Conservation (phyloP, 805 yeast genomes). For the Cyberlindnera subsufficiens region DNA sequence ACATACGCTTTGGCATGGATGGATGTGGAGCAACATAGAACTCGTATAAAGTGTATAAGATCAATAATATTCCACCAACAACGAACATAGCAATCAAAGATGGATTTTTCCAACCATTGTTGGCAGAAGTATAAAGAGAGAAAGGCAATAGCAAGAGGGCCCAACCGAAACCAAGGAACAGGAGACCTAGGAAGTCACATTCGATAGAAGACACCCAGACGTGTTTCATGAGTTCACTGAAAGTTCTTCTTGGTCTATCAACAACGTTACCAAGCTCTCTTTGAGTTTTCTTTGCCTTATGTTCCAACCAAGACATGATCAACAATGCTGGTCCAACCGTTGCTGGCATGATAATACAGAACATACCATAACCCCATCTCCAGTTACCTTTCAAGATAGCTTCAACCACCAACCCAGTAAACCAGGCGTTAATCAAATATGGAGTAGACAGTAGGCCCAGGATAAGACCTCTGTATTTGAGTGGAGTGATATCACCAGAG, state of each 20-base stretch:
- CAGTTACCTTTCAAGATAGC: slow-evolving; percentile 32
- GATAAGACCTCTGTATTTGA: slow-evolving; percentile 33
- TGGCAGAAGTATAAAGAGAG: slow-evolving; percentile 28
- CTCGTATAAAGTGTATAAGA: slow-evolving; percentile 32
- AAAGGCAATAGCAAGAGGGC: slow-evolving; percentile 33
- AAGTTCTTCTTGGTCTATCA: slow-evolving; percentile 2
- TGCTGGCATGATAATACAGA: slow-evolving; percentile 40
- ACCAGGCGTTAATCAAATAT: slow-evolving; percentile 36
- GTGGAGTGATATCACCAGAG: slow-evolving; percentile 32
- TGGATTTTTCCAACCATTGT: slow-evolving; percentile 31
- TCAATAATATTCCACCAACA: slow-evolving; percentile 32
- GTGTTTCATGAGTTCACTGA: slow-evolving; percentile 1
- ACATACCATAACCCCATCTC: slow-evolving; percentile 51
- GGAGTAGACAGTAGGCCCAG: slow-evolving; percentile 33
- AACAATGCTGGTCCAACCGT: slow-evolving; percentile 29
- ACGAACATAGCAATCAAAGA: slow-evolving; percentile 39
- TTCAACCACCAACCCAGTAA: slow-evolving; percentile 33
- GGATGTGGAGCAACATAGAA: slow-evolving; percentile 31
- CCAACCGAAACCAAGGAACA: slow-evolving; percentile 34
- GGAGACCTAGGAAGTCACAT: slow-evolving; percentile 33
- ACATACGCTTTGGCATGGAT: slow-evolving; percentile 30
- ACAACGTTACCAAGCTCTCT: slow-evolving; percentile 11
- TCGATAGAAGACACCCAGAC: slow-evolving; percentile 24
- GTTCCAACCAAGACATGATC: slow-evolving; percentile 29
- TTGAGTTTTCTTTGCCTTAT: slow-evolving; percentile 22